These are phyloP conservation scores for Echinosophora koreensis DNA, from an alignment of 306 rosid species.

Conservation along the genomic window DNA sequence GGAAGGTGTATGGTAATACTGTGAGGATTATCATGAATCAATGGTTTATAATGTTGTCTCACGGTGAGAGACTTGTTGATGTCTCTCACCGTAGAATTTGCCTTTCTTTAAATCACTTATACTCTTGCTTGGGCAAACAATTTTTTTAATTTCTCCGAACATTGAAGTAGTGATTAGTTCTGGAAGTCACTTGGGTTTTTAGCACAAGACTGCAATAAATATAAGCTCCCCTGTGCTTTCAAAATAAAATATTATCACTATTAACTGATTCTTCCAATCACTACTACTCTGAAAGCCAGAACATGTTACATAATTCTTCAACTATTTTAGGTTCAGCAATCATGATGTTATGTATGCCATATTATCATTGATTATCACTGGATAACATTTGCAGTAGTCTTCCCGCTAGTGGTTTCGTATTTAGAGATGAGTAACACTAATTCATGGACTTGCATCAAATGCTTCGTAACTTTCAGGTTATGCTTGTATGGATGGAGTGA, in stretches of 20 bases:
- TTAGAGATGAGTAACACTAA: background rate
- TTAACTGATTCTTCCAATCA: background rate
- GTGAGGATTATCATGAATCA: too few species aligned
- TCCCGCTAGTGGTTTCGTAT: background rate
- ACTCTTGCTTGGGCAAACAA: too few species aligned
- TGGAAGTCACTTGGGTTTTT: background rate
- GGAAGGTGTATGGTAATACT: too few species aligned
- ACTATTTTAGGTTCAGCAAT: background rate
- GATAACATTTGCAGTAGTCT: background rate
- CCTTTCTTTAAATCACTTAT: too few species aligned
- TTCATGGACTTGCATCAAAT: slow-evolving; percentile 25
- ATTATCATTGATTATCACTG: background rate
- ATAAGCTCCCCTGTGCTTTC: background rate
- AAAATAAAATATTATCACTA: background rate
- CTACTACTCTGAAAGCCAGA: background rate
- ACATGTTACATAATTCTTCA: background rate
- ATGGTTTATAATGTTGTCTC: too few species aligned
- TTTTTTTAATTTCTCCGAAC: background rate
- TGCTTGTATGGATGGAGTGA: too few species aligned
- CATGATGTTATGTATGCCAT: slow-evolving; percentile 5
- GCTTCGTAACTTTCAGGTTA: background rate
- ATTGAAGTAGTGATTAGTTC: slow-evolving; percentile 1
- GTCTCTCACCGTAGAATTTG: too few species aligned
- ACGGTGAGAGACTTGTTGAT: too few species aligned
- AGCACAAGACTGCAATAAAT: slow-evolving; percentile 7